phyloP scores from a whole-genome alignment of 2,329 filamentous ascomycete species.

The Pyricularia sp. region DNA sequence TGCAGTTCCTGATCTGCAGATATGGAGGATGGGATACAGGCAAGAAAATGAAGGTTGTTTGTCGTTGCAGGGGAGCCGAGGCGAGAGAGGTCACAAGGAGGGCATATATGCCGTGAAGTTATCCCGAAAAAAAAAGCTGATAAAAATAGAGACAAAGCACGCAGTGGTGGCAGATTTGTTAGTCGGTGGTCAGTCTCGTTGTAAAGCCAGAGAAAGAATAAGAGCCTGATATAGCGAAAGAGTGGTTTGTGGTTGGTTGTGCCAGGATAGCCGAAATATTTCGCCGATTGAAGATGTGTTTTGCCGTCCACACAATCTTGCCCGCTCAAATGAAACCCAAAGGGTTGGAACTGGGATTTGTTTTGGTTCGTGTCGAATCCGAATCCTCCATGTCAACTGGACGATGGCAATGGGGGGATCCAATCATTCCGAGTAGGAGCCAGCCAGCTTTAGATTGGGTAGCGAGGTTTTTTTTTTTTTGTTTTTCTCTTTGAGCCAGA shows the following conservation, averaged over 20 bases:
- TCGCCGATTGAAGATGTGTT: background rate
- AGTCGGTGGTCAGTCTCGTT: background rate
- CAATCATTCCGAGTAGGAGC: background rate
- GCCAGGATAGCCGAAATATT: constrained; percentile 8
- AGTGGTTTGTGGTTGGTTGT: background rate
- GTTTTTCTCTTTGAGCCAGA: background rate
- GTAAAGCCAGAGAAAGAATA: background rate
- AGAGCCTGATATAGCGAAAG: background rate
- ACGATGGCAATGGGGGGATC: background rate
- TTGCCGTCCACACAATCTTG: background rate
- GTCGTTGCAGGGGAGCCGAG: background rate
- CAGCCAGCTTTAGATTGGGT: background rate
- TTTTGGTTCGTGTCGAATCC: background rate
- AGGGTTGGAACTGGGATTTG: background rate
- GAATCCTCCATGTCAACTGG: background rate
- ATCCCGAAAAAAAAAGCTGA: background rate
- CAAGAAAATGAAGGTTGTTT: background rate
- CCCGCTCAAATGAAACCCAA: background rate
- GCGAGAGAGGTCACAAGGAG: background rate
- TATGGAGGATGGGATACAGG: background rate
- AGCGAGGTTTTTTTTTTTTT: background rate
- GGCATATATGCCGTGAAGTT: background rate
- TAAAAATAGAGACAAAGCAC: background rate
- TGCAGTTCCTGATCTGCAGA: background rate
- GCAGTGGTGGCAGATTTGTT: background rate